Conservation (phyloP, 257 asterid genomes). For the Ocimum tenuiflorum region DNA sequence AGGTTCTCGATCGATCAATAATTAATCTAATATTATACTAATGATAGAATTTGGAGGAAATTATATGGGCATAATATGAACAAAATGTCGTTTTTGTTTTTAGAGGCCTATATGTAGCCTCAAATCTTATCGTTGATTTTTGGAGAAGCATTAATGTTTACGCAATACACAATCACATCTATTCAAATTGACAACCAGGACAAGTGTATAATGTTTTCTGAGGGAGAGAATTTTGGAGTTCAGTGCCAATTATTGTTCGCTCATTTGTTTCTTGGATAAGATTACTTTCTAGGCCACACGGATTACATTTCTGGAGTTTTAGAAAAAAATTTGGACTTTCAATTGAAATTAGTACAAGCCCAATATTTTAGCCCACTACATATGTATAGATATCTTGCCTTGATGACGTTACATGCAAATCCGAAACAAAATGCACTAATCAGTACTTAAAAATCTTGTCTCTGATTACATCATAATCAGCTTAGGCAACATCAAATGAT, state of each 20-base stretch:
- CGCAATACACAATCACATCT: too few species aligned
- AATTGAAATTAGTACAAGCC: too few species aligned
- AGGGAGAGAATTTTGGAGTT: neutral
- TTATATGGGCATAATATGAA: conserved; percentile 5
- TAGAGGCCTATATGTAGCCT: neutral
- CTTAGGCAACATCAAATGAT: neutral
- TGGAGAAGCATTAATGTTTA: neutral
- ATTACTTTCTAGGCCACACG: too few species aligned
- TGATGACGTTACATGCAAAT: too few species aligned
- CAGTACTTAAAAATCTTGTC: too few species aligned
- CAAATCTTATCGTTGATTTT: neutral
- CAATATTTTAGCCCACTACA: too few species aligned
- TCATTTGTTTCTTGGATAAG: conserved; percentile 10
- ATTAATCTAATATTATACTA: neutral
- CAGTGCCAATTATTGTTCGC: conserved; percentile 13
- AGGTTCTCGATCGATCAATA: neutral
- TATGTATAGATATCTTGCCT: too few species aligned
- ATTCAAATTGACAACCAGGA: neutral
- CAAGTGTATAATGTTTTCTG: neutral
- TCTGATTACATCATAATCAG: neutral
- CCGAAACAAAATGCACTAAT: too few species aligned
- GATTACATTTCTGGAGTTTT: too few species aligned
- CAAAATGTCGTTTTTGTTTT: conserved; percentile 12
- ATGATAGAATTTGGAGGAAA: neutral
- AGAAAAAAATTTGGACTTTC: too few species aligned